Evolutionary conservation across 108 stramenopile genomes (phyloP).

Genomic region (Asterionellopsis glacialis): DNA sequence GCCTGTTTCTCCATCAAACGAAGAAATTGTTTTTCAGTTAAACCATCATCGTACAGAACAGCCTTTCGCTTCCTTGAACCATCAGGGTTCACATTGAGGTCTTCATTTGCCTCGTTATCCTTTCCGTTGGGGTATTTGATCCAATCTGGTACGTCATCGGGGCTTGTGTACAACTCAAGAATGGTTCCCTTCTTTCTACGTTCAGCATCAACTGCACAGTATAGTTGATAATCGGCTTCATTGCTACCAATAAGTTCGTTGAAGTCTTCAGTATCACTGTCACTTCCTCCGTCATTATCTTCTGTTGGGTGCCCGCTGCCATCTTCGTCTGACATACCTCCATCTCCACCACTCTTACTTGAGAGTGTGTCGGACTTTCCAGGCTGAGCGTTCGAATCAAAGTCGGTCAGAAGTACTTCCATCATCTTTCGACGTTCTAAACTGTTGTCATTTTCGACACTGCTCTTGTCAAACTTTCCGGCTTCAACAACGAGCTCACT

Average conservation of each 20-base stretch:
- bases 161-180: constrained; percentile 43
- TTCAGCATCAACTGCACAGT: constrained; percentile 66
- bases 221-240: constrained; percentile 83
- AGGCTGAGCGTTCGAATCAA: constrained; percentile 48
- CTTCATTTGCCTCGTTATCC: neutral
- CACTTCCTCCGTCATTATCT: constrained; percentile 29
- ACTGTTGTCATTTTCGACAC: constrained; percentile 74
- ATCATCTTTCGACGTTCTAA: constrained; percentile 79
- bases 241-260: constrained; percentile 90
- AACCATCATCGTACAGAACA: constrained; percentile 86
- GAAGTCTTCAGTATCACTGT: constrained; percentile 35
- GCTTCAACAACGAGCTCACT: constrained; percentile 86
- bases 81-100: constrained; percentile 23
- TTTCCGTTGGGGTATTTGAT: constrained; percentile 40
- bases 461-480: constrained; percentile 90
- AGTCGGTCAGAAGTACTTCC: constrained; percentile 81
- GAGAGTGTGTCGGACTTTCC: constrained; percentile 12
- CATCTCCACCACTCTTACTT: constrained; percentile 17
- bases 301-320: constrained; percentile 53
- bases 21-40: constrained; percentile 91
- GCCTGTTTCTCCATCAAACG: constrained; percentile 85
- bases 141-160: constrained; percentile 79
- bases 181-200: constrained; percentile 10
- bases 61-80: constrained; percentile 51
- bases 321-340: too few species aligned